Evolutionary conservation across 768 basidiomycete species (phyloP).

Genomic region (Suillus cothurnatus): DNA sequence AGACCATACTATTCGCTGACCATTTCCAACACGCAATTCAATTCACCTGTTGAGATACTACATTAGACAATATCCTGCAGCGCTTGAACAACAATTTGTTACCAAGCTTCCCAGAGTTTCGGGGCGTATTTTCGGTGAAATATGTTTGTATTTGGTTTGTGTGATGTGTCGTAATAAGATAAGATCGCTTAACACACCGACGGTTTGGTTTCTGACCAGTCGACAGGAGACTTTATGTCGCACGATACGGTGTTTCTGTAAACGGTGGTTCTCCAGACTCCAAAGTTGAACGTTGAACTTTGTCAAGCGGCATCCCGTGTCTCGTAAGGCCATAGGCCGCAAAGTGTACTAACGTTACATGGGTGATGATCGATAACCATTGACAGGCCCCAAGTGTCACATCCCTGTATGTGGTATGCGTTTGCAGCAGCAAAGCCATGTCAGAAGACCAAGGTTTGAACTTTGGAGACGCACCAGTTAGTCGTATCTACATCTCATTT

Average conservation of each 20-base stretch:
- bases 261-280: neutral
- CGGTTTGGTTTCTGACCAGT: neutral
- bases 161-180: neutral
- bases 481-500: neutral
- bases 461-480: neutral
- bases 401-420: neutral
- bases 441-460: neutral
- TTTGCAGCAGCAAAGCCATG: neutral
- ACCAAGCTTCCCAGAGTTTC: neutral
- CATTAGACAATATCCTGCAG: neutral
- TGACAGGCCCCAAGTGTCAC: neutral
- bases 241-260: neutral
- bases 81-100: neutral
- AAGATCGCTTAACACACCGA: neutral
- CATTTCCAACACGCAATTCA: neutral
- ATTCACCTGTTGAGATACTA: neutral
- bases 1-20: neutral
- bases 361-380: neutral
- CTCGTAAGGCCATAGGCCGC: neutral
- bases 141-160: neutral
- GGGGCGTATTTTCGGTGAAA: neutral
- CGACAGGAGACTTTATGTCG: neutral
- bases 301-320: constrained; percentile 1
- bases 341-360: neutral
- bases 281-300: neutral